Evolutionary conservation across 805 yeast genomes (phyloP).

Genomic region (Tetrapisispora pingtungensis): DNA sequence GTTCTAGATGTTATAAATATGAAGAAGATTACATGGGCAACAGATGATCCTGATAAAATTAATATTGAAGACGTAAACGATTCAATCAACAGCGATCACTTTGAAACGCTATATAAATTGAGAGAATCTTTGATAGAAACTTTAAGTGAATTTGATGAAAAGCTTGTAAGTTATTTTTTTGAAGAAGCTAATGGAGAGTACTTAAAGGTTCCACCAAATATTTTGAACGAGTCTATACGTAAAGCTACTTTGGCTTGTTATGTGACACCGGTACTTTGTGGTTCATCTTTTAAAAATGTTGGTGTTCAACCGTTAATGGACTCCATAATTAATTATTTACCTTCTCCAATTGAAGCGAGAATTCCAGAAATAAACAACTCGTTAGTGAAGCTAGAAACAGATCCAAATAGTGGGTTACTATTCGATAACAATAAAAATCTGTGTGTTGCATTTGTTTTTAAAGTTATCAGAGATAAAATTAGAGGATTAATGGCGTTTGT

Average conservation of each 20-base stretch:
- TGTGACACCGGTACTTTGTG: slow-evolving; percentile 78
- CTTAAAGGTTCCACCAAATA: slow-evolving; percentile 45
- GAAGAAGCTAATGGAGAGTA: slow-evolving; percentile 59
- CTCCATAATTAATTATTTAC: slow-evolving; percentile 66
- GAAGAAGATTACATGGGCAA: slow-evolving; percentile 41
- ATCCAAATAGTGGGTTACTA: slow-evolving; percentile 38
- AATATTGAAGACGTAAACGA: slow-evolving; percentile 45
- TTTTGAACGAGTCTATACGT: slow-evolving; percentile 53
- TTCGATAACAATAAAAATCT: slow-evolving; percentile 49
- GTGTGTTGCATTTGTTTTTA: slow-evolving; percentile 79
- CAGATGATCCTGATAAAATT: slow-evolving; percentile 17
- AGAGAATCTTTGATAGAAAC: slow-evolving; percentile 77
- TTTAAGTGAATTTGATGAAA: slow-evolving; percentile 73
- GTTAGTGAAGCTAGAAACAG: slow-evolving; percentile 30
- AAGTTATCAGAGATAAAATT: slow-evolving; percentile 76
- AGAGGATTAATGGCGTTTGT: slow-evolving; percentile 78
- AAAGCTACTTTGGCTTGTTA: slow-evolving; percentile 47
- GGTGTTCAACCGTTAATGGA: slow-evolving; percentile 94
- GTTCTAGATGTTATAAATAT: slow-evolving; percentile 49
- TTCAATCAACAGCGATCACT: slow-evolving; percentile 21
- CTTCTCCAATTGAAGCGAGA: slow-evolving; percentile 62
- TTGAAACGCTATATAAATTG: slow-evolving; percentile 42
- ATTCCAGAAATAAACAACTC: slow-evolving; percentile 44
- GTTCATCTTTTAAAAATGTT: slow-evolving; percentile 83
- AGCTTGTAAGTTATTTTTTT: slow-evolving; percentile 63